Evolutionary conservation across 306 rosid species (phyloP), one percentile per base, ranked within the genome.

Genomic region (Cicer pinnatifidum): DNA sequence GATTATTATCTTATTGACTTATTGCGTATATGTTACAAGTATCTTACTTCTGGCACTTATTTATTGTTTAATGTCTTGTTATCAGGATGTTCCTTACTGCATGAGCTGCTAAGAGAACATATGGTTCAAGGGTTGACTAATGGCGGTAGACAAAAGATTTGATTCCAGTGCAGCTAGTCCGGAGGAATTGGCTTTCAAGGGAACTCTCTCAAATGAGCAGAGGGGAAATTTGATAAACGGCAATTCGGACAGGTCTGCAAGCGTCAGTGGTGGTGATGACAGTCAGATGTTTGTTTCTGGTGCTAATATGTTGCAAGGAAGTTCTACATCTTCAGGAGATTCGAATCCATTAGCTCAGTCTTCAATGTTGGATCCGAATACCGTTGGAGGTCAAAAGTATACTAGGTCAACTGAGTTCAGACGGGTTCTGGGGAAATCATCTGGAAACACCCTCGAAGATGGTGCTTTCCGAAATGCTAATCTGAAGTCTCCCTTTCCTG

Each of bases 131-230:
- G 73, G 37, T 20, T 85, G 78, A 83, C 75, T 58, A 71, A 93
- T 93, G 97, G 95, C 86, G 38, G 90, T 86, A 67, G 85, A 82
- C 78, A 80, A 67, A 77, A 92, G 87, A 78, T 90, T 87, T 79
- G 93, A 85, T 78, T 68, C 74, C 17, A 80, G 81, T 62, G 83
- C 91, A 9, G 86, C 88, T 69, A 82, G 83, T 74, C 78, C 82
- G 8, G 92, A 87, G 70, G 85, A 87, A 52, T 67, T 70, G 79
- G 61, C 82, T 60, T 88, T 82, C 71, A 50, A 76, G 15, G 92
- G 89, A 72, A 76, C 82, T 77, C 72, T 78, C 66, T 66, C 78
- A 43, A 87, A 73, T 86, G 89, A 85, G 78, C 86, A 80, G 81
- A 82, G 81, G 77, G 85, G 81, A 57, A 86, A 63, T 78, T 83